Conservation (phyloP, 257 asterid species). For the Solanum chmielewskii region DNA sequence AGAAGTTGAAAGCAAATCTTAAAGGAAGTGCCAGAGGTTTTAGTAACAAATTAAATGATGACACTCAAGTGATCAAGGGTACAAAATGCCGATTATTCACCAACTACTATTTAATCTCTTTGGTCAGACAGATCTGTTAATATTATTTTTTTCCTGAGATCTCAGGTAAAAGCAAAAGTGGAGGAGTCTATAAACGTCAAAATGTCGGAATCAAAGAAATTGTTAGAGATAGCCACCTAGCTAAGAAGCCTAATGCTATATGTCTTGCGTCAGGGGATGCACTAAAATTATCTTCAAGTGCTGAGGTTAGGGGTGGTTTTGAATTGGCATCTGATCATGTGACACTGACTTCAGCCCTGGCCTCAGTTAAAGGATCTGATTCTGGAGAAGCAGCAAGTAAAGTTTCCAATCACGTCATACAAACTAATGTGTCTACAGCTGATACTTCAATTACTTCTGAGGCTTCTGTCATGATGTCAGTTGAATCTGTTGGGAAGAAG, state of each 20-base stretch:
- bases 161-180: slow-evolving; percentile 17
- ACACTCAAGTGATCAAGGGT: slow-evolving; percentile 22
- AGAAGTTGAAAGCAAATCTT: slow-evolving; percentile 24
- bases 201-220: slow-evolving; percentile 36
- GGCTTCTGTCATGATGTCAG: slow-evolving; percentile 1
- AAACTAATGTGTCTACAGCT: background rate
- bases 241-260: background rate
- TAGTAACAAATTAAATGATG: slow-evolving; percentile 19
- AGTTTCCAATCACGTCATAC: background rate
- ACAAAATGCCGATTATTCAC: background rate
- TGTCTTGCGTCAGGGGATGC: slow-evolving; percentile 14
- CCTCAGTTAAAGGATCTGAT: slow-evolving; percentile 6
- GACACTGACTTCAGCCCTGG: slow-evolving; percentile 1
- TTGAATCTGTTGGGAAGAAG: slow-evolving; percentile 15
- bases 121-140: slow-evolving; percentile 8
- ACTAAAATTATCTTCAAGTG: background rate
- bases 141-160: slow-evolving; percentile 4
- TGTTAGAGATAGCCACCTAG: slow-evolving; percentile 12
- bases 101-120: background rate
- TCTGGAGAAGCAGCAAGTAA: slow-evolving; percentile 6
- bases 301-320: slow-evolving; percentile 12
- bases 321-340: slow-evolving; percentile 3
- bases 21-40: slow-evolving; percentile 15
- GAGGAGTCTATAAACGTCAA: slow-evolving; percentile 38
- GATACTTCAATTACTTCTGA: slow-evolving; percentile 7